Percentiles rank a stretch among this genome's conserved stretches.
These are phyloP conservation scores for Geum urbanum DNA, from an alignment of 306 rosid species.

Conservation along the genomic window DNA sequence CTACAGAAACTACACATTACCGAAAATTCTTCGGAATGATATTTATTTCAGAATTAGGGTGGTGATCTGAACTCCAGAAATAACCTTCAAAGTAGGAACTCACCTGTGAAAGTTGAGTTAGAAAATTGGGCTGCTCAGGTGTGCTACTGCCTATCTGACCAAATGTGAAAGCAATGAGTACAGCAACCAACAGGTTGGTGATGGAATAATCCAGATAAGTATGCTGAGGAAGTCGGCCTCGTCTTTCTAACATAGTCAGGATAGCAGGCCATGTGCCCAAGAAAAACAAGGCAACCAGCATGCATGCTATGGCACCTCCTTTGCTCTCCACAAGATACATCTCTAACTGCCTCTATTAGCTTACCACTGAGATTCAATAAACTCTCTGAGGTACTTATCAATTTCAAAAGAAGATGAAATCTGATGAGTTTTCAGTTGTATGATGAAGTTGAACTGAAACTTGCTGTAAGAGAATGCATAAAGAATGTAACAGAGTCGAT, in stretches of 20 bases:
- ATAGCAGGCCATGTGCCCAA: slow-evolving; percentile 92
- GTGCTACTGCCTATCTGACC: slow-evolving; percentile 75
- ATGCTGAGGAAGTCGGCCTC: slow-evolving; percentile 95
- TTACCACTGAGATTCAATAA: slow-evolving; percentile 17
- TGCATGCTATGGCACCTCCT: slow-evolving; percentile 83
- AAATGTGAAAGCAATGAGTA: slow-evolving; percentile 75
- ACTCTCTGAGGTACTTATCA: not conserved
- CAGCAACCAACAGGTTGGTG: slow-evolving; percentile 76
- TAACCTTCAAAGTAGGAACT: not conserved
- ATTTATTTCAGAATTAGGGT: no score
- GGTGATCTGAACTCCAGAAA: not conserved
- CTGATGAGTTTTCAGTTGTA: not conserved
- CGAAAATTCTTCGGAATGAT: not conserved
- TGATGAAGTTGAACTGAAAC: not conserved
- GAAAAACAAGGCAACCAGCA: slow-evolving; percentile 63
- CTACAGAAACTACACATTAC: not conserved
- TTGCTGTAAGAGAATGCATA: not conserved
- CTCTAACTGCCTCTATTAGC: slow-evolving; percentile 28
- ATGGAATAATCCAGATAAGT: slow-evolving; percentile 87
- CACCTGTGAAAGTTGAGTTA: slow-evolving; percentile 72
- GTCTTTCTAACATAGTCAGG: slow-evolving; percentile 65
- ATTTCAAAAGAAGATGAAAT: not conserved
- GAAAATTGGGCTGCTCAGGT: slow-evolving; percentile 44
- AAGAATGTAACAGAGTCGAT: not conserved
- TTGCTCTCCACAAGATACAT: slow-evolving; percentile 88